phyloP scores from a whole-genome alignment of 345 rosid genomes.

The Psidium guajava region DNA sequence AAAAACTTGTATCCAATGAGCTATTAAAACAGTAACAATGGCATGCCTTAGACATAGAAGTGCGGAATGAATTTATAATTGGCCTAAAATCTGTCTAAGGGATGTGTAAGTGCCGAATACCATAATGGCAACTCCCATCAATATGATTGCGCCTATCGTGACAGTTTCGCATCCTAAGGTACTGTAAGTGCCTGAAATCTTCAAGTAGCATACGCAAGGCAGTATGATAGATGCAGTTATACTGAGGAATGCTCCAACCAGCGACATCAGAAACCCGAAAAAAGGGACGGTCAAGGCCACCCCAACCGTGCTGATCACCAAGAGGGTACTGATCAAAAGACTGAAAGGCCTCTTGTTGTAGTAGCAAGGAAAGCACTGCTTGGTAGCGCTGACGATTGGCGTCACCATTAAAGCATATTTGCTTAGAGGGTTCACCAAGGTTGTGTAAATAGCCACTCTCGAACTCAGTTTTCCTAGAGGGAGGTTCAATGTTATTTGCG shows the following conservation, averaged over 20 bases:
- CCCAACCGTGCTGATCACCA: slow-evolving; percentile 11
- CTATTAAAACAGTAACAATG: background rate
- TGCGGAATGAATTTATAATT: background rate
- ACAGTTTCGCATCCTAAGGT: slow-evolving; percentile 1
- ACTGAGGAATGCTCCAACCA: slow-evolving; percentile 18
- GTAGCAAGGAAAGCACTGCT: slow-evolving; percentile 7
- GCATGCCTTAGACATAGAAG: background rate
- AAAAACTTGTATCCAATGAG: background rate
- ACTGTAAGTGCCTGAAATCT: slow-evolving; percentile 8
- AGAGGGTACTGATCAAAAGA: slow-evolving; percentile 5
- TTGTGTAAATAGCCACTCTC: slow-evolving; percentile 18
- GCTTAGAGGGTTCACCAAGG: slow-evolving; percentile 13
- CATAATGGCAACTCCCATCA: slow-evolving; percentile 1
- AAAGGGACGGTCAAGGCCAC: slow-evolving; percentile 15
- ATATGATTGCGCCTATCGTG: background rate
- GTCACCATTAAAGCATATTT: slow-evolving; percentile 18
- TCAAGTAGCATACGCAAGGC: slow-evolving; percentile 20
- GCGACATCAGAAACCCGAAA: slow-evolving; percentile 15
- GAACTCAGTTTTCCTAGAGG: slow-evolving; percentile 8
- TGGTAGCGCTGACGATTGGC: slow-evolving; percentile 12
- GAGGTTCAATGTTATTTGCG: slow-evolving; percentile 19
- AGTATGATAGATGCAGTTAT: slow-evolving; percentile 9
- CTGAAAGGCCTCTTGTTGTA: background rate
- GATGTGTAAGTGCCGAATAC: slow-evolving; percentile 15
- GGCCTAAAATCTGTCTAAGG: slow-evolving; percentile 2